phyloP scores from a whole-genome alignment of 192 early-diverging fungal species.

The Coemansia sp. region DNA sequence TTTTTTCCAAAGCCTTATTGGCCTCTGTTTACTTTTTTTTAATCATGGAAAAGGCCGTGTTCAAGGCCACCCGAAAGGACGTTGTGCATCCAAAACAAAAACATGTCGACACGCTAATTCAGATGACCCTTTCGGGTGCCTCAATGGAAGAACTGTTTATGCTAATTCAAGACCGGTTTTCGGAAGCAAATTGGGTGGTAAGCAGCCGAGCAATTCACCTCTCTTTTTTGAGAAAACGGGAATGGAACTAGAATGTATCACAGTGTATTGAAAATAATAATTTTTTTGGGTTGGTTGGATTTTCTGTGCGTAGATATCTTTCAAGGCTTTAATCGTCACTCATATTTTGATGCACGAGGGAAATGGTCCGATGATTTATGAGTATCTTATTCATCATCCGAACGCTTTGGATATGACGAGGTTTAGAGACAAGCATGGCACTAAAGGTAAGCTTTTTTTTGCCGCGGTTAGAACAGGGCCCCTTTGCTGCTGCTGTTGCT shows the following conservation, averaged over 20 bases:
- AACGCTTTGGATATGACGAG: constrained; percentile 49
- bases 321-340: constrained; percentile 54
- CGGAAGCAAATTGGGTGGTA: constrained; percentile 55
- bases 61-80: constrained; percentile 56
- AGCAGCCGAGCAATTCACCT: neutral
- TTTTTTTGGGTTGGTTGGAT: no score
- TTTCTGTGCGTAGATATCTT: constrained; percentile 35
- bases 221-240: neutral
- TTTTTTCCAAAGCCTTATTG: no score
- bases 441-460: constrained; percentile 26
- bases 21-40: no score
- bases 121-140: constrained; percentile 49
- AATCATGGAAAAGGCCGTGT: constrained; percentile 54
- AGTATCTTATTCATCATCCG: constrained; percentile 38
- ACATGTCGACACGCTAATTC: constrained; percentile 56
- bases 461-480: no score
- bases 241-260: no score
- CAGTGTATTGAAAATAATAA: no score
- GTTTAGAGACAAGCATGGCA: constrained; percentile 53
- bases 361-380: constrained; percentile 40
- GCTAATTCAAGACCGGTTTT: constrained; percentile 52
- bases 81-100: constrained; percentile 55
- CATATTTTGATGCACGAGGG: constrained; percentile 55
- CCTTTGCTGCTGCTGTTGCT: no score
- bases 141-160: constrained; percentile 54